Percentiles rank a stretch among this genome's conserved stretches.
Conservation (phyloP, 441 rosid species). For the Pelargonium myrrhifolium region DNA sequence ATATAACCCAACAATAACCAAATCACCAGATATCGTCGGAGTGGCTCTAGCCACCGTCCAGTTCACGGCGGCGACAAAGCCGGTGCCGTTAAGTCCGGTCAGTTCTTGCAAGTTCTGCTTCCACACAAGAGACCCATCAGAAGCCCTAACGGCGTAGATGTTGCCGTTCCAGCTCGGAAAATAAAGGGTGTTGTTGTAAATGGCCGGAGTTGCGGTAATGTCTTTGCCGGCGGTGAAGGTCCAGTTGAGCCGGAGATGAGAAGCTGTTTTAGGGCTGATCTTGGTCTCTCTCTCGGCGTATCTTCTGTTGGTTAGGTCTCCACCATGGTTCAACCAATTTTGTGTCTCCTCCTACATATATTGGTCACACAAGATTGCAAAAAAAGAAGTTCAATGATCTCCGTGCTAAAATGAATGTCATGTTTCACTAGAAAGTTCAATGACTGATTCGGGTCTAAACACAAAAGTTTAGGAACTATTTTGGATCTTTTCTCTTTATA, state of each 20-base stretch:
- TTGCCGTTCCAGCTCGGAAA: conserved; percentile 45
- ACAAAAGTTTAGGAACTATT: too few relatives aligned
- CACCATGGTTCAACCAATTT: conserved; percentile 37
- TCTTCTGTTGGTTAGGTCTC: conserved; percentile 31
- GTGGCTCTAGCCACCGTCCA: conserved; percentile 32
- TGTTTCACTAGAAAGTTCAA: too few relatives aligned
- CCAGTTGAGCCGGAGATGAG: conserved; percentile 29
- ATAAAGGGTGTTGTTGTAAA: conserved; percentile 26
- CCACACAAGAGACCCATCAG: conserved; percentile 34
- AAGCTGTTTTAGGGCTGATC: conserved; percentile 28
- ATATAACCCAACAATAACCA: conserved; percentile 30
- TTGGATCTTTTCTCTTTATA: too few relatives aligned
- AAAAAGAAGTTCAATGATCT: too few relatives aligned
- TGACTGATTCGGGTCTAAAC: too few relatives aligned
- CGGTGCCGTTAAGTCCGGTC: conserved; percentile 20
- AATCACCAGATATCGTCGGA: conserved; percentile 31
- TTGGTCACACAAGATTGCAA: too few relatives aligned
- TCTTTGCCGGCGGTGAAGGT: conserved; percentile 31
- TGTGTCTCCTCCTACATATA: conserved; percentile 8
- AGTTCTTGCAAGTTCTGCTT: conserved; percentile 23
- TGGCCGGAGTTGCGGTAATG: conserved; percentile 34
- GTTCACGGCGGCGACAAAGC: conserved; percentile 18
- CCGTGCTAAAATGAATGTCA: too few relatives aligned
- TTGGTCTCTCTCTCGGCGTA: conserved; percentile 21
- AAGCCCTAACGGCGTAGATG: conserved; percentile 28